Conservation (phyloP, 2,329 filamentous ascomycete genomes). For the Myriosclerotinia duriaeana region DNA sequence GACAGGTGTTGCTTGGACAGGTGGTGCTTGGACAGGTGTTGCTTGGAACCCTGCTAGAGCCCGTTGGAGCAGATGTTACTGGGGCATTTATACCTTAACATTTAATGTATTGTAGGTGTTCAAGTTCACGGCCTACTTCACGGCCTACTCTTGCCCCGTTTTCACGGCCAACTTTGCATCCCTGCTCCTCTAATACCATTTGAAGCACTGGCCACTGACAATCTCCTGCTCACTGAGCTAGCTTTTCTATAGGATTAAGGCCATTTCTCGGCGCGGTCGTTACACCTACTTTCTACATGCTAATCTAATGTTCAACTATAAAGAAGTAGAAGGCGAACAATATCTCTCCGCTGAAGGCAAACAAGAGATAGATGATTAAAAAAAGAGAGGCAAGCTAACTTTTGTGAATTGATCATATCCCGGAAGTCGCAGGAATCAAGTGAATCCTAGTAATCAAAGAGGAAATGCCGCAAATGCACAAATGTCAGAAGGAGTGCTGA, state of each 20-base stretch:
- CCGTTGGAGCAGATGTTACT: conserved; percentile 48
- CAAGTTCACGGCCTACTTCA: conserved; percentile 4
- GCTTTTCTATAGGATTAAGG: conserved; percentile 43
- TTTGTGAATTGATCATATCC: not conserved
- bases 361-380: not conserved
- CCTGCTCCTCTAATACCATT: not conserved
- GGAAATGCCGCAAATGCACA: not conserved
- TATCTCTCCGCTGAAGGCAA: conserved; percentile 19
- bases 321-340: conserved; percentile 44
- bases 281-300: conserved; percentile 49
- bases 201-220: not conserved
- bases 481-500: not conserved
- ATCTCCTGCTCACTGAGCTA: not conserved
- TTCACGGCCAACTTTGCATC: not conserved
- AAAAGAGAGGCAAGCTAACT: not conserved
- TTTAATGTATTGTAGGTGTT: conserved; percentile 46
- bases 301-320: conserved; percentile 53
- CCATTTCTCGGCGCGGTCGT: conserved; percentile 51
- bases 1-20: conserved; percentile 46
- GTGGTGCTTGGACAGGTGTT: conserved; percentile 49
- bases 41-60: conserved; percentile 49
- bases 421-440: not conserved
- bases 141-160: not conserved
- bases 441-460: not conserved
- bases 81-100: conserved; percentile 46